A percentile compares a stretch with the other conserved stretches of the same genome.
Evolutionary conservation across 768 basidiomycete genomes (phyloP).

Genomic region (Lactarius sp.): DNA sequence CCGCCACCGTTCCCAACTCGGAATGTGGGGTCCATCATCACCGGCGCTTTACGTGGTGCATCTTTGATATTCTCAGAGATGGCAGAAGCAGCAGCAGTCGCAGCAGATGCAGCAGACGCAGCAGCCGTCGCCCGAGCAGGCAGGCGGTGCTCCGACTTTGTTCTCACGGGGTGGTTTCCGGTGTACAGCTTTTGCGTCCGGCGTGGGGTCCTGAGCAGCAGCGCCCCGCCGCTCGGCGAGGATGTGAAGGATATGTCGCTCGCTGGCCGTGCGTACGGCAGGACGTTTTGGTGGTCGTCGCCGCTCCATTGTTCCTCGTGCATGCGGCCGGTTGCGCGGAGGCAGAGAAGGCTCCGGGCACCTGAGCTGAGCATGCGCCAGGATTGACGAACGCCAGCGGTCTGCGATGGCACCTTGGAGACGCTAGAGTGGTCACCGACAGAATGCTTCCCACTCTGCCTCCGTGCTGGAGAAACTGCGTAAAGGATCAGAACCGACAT

Average conservation of each 20-base stretch:
- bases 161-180: not conserved
- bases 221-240: not conserved
- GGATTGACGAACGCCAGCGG: not conserved
- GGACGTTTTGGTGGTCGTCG: not conserved
- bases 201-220: not conserved
- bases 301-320: not conserved
- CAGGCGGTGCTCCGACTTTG: not conserved
- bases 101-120: no score
- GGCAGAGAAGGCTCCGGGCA: slow-evolving; percentile 12
- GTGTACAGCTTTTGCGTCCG: not conserved
- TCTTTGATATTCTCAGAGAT: not conserved
- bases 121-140: no score
- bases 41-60: not conserved
- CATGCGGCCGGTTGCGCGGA: not conserved
- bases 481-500: not conserved
- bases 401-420: not conserved
- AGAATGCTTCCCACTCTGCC: not conserved
- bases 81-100: no score
- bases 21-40: slow-evolving; percentile 10
- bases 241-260: not conserved
- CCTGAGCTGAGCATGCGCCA: slow-evolving; percentile 10
- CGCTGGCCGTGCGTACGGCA: no score
- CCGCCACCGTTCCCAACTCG: not conserved
- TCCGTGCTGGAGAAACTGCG: not conserved
- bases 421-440: not conserved